These are phyloP conservation scores for Blastocladiella emersonii DNA, from an alignment of 371 early-diverging fungal genomes.

Conservation along the genomic window DNA sequence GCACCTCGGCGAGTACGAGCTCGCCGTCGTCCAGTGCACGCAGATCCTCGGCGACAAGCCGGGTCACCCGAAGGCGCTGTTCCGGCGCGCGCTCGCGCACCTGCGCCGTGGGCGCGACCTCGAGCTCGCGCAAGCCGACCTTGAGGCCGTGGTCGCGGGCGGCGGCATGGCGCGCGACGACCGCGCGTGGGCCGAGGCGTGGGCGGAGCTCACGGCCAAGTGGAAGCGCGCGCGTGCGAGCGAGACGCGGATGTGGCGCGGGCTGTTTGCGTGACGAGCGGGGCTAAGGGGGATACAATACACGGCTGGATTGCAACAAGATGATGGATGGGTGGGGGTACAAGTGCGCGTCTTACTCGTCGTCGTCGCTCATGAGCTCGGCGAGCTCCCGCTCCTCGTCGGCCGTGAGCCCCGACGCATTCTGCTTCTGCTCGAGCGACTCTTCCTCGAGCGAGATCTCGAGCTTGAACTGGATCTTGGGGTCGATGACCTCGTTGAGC, in stretches of 20 bases:
- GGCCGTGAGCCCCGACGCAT: constrained; percentile 42
- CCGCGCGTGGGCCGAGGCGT: not conserved
- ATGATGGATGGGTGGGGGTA: not conserved
- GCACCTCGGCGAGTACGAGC: not conserved
- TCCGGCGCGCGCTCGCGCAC: constrained; percentile 1
- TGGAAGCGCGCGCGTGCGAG: constrained; percentile 2
- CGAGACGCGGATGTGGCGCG: constrained; percentile 1
- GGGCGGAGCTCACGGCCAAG: constrained; percentile 3
- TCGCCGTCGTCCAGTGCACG: not conserved
- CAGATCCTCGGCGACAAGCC: not conserved
- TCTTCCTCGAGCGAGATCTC: constrained; percentile 8
- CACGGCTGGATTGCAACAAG: too few relatives aligned
- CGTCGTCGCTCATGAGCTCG: constrained; percentile 30
- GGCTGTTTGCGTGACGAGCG: constrained; percentile 1
- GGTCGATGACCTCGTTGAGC: constrained; percentile 19
- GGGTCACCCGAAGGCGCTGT: constrained; percentile 2
- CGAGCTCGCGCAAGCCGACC: constrained; percentile 3
- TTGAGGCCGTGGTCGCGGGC: not conserved
- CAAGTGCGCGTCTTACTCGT: not conserved
- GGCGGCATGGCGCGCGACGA: not conserved
- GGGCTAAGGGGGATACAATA: too few relatives aligned
- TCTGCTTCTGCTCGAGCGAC: constrained; percentile 9
- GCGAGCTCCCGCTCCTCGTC: constrained; percentile 71
- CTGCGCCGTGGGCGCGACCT: constrained; percentile 4
- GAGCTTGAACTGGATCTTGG: constrained; percentile 10